Base-by-base conservation (phyloP, 768 basidiomycete species). In the Cystofilobasidium bisporidii region DNA sequence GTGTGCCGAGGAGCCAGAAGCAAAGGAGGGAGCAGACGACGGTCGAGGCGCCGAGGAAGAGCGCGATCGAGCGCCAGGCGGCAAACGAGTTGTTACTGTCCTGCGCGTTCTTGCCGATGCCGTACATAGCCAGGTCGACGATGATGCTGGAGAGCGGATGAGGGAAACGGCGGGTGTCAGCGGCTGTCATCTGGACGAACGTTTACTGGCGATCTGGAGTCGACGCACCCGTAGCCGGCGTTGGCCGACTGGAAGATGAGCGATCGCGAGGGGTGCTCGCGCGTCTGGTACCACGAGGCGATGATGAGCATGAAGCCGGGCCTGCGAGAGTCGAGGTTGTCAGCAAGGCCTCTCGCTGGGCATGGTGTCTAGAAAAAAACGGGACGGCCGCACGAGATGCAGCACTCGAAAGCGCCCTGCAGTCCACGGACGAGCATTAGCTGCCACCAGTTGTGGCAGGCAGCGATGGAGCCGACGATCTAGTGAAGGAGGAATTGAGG, bases 1-100 rank as follows among this genome's bases (percentile, higher is more conserved):
- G 73, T 8, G 70, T 73, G 15, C 73, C 73, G 32, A 74, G 60
- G 43, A 74, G 66, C 69, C 71, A 47, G 61, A 72, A 67, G 20
- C 71, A 68, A 22, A 72, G 53, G 26, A 73, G 30, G n/a, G 69
- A 66, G 41, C 63, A 69, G n/a, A 71, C 56, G 53, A 72, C 45
- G 24, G 73, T 74, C 8, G 70, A 14, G 0, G 47, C 61, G 17
- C 73, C 73, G 28, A 74, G 69, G 71, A 73, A 74, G 59, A 70
- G 41, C 20, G 38, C 64, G 28, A 64, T 58, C 0, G 64, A 53
- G 17, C 64, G 53, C 64, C 63, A 64, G 10, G 64, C 36, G 18
- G 64, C 38, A 26, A 64, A 58, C n/a, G 50, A 53, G 4, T 20
- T 18, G 0, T 40, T 53, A 22, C 57, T 43, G 24, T 57, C 22